A percentile compares a stretch with the other conserved stretches of the same genome.
Conservation (phyloP, 2,329 filamentous ascomycete species). For the Pyrenophora graminea region DNA sequence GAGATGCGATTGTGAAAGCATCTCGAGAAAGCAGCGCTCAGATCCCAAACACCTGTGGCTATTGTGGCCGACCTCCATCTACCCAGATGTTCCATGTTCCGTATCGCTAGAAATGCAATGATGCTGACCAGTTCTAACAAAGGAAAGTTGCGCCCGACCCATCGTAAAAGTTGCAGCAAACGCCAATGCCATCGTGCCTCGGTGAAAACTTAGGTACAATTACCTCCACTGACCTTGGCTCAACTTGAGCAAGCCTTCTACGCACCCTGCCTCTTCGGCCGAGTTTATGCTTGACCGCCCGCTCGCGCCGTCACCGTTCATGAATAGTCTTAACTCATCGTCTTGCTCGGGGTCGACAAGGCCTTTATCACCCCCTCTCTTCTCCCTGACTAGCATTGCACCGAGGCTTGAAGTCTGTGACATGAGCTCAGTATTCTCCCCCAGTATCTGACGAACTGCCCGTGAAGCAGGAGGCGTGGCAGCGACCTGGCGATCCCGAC, state of each 20-base stretch:
- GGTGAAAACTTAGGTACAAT: not conserved
- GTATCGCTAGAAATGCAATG: not conserved
- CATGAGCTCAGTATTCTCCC: conserved; percentile 52
- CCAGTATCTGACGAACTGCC: conserved; percentile 49
- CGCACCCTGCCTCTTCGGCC: conserved; percentile 76
- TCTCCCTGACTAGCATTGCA: conserved; percentile 41
- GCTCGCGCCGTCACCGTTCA: conserved; percentile 63
- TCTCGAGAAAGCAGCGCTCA: no score
- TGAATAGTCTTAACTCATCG: conserved; percentile 73
- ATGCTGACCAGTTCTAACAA: not conserved
- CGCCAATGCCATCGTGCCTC: not conserved
- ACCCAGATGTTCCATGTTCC: not conserved
- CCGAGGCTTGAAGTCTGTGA: conserved; percentile 46
- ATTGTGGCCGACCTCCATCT: not conserved
- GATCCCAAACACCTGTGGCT: no score
- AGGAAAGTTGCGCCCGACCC: not conserved
- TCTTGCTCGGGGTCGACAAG: conserved; percentile 55
- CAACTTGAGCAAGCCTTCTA: conserved; percentile 84
- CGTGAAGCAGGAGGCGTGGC: conserved; percentile 40
- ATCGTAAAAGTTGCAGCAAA: not conserved
- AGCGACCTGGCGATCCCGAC: conserved; percentile 26
- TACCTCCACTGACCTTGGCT: conserved; percentile 86
- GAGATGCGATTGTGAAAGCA: no score
- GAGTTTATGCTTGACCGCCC: conserved; percentile 60
- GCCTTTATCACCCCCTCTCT: conserved; percentile 33